These are phyloP conservation scores for Epichloe sp. DNA, from an alignment of 2,329 filamentous ascomycete genomes.

Conservation along the genomic window DNA sequence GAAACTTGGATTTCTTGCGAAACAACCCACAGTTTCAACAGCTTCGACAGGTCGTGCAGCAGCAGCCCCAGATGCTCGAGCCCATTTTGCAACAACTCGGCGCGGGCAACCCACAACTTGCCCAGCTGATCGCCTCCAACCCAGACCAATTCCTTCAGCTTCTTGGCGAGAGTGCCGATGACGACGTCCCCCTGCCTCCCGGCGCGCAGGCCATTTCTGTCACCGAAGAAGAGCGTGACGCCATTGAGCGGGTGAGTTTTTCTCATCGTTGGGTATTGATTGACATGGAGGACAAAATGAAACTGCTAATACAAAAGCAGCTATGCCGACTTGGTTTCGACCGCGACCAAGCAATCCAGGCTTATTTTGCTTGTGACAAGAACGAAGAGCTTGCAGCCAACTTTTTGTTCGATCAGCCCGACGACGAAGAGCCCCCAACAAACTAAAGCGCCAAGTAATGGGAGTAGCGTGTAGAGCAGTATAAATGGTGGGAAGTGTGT, in stretches of 20 bases:
- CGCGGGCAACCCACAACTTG: constrained; percentile 86
- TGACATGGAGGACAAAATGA: too few species aligned
- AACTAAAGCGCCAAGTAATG: constrained; percentile 21
- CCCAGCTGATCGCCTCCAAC: constrained; percentile 80
- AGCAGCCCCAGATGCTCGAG: constrained; percentile 96
- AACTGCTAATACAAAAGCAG: constrained; percentile 28
- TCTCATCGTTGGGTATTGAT: background rate
- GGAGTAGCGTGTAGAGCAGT: background rate
- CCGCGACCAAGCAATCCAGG: constrained; percentile 87
- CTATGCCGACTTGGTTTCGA: constrained; percentile 88
- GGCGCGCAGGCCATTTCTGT: constrained; percentile 83
- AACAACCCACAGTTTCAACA: constrained; percentile 98
- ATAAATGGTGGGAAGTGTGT: background rate
- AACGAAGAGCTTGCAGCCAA: constrained; percentile 98
- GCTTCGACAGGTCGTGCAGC: constrained; percentile 89
- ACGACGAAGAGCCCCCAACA: constrained; percentile 54
- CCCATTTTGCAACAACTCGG: constrained; percentile 94
- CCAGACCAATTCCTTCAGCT: constrained; percentile 88
- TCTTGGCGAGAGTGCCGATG: constrained; percentile 75
- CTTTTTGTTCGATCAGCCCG: constrained; percentile 94
- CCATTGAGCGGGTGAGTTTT: constrained; percentile 71
- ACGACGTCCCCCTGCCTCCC: constrained; percentile 72
- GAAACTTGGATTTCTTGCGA: constrained; percentile 84
- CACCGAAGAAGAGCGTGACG: constrained; percentile 91
- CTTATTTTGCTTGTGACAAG: constrained; percentile 98